A percentile compares a stretch with the other conserved stretches of the same genome.
These are phyloP conservation scores for Handroanthus guayacan DNA, from an alignment of 257 asterid species.

Conservation along the genomic window DNA sequence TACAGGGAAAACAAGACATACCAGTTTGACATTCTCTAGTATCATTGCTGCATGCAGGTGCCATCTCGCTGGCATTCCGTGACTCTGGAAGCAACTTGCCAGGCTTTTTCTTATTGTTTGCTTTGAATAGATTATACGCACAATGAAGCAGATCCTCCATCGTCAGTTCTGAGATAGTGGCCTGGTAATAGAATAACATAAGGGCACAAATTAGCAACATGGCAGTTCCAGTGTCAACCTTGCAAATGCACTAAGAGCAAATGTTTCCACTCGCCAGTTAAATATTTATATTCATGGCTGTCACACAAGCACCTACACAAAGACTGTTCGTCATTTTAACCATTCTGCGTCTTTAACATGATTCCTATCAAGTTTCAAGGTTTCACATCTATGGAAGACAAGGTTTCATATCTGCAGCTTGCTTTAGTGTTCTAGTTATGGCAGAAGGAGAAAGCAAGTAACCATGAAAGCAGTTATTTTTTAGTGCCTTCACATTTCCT, in stretches of 20 bases:
- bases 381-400: neutral
- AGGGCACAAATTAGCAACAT: constrained; percentile 34
- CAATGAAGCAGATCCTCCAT: constrained; percentile 71
- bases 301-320: neutral
- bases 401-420: neutral
- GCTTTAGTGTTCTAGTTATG: constrained; percentile 3
- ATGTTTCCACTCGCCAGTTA: constrained; percentile 1
- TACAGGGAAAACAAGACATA: constrained; percentile 34
- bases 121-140: constrained; percentile 50
- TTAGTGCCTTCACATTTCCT: neutral
- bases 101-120: constrained; percentile 39
- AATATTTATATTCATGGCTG: neutral
- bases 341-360: neutral
- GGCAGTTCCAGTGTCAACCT: constrained; percentile 25
- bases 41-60: constrained; percentile 38
- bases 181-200: constrained; percentile 48
- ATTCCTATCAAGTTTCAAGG: neutral
- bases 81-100: constrained; percentile 41
- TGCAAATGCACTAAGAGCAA: constrained; percentile 27
- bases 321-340: neutral
- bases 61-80: constrained; percentile 4
- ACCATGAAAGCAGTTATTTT: neutral
- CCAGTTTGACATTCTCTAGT: constrained; percentile 48
- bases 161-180: constrained; percentile 49
- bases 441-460: neutral